Evolutionary conservation across 805 yeast species (phyloP), one percentile per base, ranked within the genome.

Genomic region (Barnettozyma californica): DNA sequence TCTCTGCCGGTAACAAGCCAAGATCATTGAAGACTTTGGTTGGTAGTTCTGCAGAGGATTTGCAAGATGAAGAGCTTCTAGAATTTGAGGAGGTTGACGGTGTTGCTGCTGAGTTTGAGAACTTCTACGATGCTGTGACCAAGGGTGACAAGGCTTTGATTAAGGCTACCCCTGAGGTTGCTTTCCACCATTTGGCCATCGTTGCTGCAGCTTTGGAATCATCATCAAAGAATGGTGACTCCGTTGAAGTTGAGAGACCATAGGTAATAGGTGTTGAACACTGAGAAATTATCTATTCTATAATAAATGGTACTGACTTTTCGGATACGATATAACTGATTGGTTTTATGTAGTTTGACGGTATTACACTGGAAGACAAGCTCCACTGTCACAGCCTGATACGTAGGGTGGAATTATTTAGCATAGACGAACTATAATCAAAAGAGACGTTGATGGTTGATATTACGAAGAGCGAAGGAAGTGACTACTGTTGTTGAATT

Each of bases 151-250:
- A 86, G 68, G 59, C 70, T 3, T 54, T 78, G 47, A 67, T 84
- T 45, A 69, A 62, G 37, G 77, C 78, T 38, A 74, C 82, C n/a
- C 95, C 96, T 23, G 84, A 78, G 53, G 76, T 73, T 53, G 89
- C 95, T 6, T 91, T 86, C 81, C 97, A 91, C 67, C 98, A 92
- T 67, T 79, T 91, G 65, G 96, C 97, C 7, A 78, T 88, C 57
- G 80, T 92, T 49, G 96, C 80, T 48, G 98, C 97, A 25, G 86
- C 87, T 51, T 68, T 92, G 34, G 83, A 84, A 55, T 83, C 94
- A 50, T 78, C 88, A 35, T 57, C 69, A 16, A 66, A 74, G 31
- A 69, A 74, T 48, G 87, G 87, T 59, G 64, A 67, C 45, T 64
- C 74, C 41, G 78, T 80, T 26, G 66, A 62, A 45, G 77, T 81